A percentile compares a stretch with the other conserved stretches of the same genome.
phyloP scores from a whole-genome alignment of 2,329 filamentous ascomycete genomes.

The Epichloe hybrida region DNA sequence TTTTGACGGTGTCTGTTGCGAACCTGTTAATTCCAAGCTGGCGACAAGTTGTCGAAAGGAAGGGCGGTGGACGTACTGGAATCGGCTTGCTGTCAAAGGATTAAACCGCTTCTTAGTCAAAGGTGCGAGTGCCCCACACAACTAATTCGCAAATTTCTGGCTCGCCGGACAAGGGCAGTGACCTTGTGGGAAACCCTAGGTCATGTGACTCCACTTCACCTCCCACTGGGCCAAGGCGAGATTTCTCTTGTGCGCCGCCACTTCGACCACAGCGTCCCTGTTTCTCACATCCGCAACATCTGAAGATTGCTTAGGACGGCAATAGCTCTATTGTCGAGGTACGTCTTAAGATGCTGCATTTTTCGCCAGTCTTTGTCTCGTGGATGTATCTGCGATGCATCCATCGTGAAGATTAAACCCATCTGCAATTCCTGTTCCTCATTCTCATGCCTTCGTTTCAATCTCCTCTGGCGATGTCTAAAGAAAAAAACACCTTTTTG shows the following conservation, averaged over 20 bases:
- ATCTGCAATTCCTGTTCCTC: constrained; percentile 4
- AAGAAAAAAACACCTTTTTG: background rate
- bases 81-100: background rate
- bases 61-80: constrained; percentile 9
- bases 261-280: constrained; percentile 12
- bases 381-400: constrained; percentile 17
- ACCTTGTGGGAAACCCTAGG: constrained; percentile 12
- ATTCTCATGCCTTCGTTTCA: constrained; percentile 6
- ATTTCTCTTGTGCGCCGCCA: constrained; percentile 17
- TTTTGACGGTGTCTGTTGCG: constrained; percentile 43
- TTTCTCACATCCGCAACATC: constrained; percentile 30
- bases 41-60: constrained; percentile 9
- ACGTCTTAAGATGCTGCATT: constrained; percentile 40
- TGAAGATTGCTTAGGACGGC: constrained; percentile 51
- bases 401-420: constrained; percentile 17
- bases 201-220: constrained; percentile 12
- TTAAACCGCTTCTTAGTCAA: constrained; percentile 5
- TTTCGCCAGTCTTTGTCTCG: constrained; percentile 12
- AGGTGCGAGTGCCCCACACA: constrained; percentile 6
- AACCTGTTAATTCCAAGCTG: constrained; percentile 20
- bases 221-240: constrained; percentile 9
- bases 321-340: constrained; percentile 48
- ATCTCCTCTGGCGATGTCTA: constrained; percentile 2
- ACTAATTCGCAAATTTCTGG: constrained; percentile 2
- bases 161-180: constrained; percentile 10